Conservation (phyloP, 306 rosid genomes). For the Trifolium fragiferum region DNA sequence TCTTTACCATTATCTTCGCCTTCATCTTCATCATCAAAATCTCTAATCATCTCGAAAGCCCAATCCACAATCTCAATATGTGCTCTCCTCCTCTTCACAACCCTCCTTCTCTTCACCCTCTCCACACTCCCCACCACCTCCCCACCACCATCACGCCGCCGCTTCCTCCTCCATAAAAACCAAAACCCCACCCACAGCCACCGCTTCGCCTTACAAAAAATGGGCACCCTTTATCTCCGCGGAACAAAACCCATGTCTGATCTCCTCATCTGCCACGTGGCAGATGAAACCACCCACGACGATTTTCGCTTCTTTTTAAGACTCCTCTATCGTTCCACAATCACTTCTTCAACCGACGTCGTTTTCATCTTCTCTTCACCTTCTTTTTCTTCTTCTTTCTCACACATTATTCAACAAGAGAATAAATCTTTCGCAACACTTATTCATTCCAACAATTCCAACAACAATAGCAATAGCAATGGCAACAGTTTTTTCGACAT, state of each 20-base stretch:
- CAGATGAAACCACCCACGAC: conserved; percentile 51
- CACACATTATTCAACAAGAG: conserved; percentile 57
- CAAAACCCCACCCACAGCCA: not conserved
- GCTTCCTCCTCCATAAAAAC: conserved; percentile 38
- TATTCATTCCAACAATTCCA: not conserved
- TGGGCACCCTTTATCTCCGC: conserved; percentile 77
- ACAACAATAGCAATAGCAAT: not conserved
- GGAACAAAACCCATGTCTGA: conserved; percentile 82
- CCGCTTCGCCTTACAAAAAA: conserved; percentile 39
- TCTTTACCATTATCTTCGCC: not conserved
- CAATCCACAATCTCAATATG: conserved; percentile 84
- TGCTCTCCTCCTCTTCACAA: conserved; percentile 66
- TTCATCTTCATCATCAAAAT: not conserved
- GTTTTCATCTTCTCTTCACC: conserved; percentile 64
- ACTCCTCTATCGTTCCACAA: conserved; percentile 65
- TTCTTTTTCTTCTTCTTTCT: conserved; percentile 40
- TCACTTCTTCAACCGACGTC: conserved; percentile 70
- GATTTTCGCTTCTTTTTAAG: conserved; percentile 74
- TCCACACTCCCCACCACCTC: conserved; percentile 67
- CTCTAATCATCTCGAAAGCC: conserved; percentile 55
- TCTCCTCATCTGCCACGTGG: conserved; percentile 71
- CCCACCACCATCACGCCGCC: conserved; percentile 34
- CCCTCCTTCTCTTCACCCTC: conserved; percentile 86
- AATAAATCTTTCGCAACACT: conserved; percentile 59
- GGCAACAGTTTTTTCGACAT: conserved; percentile 48